A percentile compares a stretch with the other conserved stretches of the same genome.
Conservation (phyloP, 805 yeast genomes). For the Starmerella apicola region DNA sequence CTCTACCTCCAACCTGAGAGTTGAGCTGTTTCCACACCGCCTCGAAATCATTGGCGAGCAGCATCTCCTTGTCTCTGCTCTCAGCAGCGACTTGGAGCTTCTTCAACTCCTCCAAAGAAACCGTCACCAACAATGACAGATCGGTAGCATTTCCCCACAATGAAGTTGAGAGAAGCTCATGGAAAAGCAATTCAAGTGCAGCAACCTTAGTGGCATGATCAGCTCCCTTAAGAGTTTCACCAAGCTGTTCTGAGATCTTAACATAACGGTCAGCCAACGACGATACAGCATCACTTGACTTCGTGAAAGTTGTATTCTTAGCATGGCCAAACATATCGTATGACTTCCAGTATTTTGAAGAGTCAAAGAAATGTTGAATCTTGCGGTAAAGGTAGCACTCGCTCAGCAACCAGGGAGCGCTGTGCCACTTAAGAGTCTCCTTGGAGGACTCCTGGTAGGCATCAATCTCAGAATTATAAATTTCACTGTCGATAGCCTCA, state of each 20-base stretch:
- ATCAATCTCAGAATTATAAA: slow-evolving; percentile 38
- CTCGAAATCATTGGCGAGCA: slow-evolving; percentile 62
- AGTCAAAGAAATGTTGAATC: slow-evolving; percentile 24
- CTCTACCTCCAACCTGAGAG: slow-evolving; percentile 31
- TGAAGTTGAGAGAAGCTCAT: slow-evolving; percentile 76
- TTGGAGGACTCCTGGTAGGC: slow-evolving; percentile 22
- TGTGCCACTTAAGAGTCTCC: slow-evolving; percentile 45
- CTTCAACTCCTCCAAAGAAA: slow-evolving; percentile 65
- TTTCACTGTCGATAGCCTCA: slow-evolving; percentile 34
- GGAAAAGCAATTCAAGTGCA: slow-evolving; percentile 46
- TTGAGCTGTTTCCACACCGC: slow-evolving; percentile 43
- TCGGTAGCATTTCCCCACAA: slow-evolving; percentile 99
- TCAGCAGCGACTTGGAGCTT: slow-evolving; percentile 76
- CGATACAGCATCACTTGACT: slow-evolving; percentile 63
- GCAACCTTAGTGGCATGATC: slow-evolving; percentile 23
- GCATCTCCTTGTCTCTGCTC: slow-evolving; percentile 68
- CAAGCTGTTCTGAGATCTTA: slow-evolving; percentile 28
- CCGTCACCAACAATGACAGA: slow-evolving; percentile 70
- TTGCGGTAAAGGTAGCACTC: slow-evolving; percentile 76
- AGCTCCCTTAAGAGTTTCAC: neutral
- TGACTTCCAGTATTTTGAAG: slow-evolving; percentile 33
- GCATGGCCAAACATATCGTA: slow-evolving; percentile 65
- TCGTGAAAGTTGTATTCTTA: slow-evolving; percentile 62
- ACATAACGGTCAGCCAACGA: slow-evolving; percentile 63
- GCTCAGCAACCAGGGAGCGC: slow-evolving; percentile 81